A percentile compares a stretch with the other conserved stretches of the same genome.
Conservation (phyloP, 2,329 filamentous ascomycete species). For the Xylaria sp. region DNA sequence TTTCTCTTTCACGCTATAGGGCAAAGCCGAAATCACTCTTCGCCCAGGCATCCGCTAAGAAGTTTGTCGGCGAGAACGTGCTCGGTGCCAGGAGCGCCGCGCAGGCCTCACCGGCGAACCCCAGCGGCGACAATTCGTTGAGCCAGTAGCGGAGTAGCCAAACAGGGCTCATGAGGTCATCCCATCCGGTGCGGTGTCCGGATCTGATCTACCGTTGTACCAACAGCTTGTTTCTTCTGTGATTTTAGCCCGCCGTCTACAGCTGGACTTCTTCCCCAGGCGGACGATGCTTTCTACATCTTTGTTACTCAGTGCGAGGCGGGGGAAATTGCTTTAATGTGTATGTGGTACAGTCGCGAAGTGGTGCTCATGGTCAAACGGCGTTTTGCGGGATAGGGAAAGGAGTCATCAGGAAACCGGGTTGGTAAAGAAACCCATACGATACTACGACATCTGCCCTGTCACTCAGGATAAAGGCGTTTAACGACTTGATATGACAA, state of each 20-base stretch:
- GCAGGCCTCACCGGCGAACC: constrained; percentile 20
- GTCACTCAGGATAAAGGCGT: constrained; percentile 20
- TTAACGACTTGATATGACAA: constrained; percentile 43
- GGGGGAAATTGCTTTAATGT: constrained; percentile 18
- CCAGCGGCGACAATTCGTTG: constrained; percentile 4
- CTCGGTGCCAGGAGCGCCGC: constrained; percentile 51
- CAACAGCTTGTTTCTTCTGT: constrained; percentile 33
- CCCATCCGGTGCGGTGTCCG: constrained; percentile 10
- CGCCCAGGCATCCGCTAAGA: constrained; percentile 73
- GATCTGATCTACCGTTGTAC: constrained; percentile 24
- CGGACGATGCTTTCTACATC: constrained; percentile 3
- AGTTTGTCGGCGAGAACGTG: constrained; percentile 61
- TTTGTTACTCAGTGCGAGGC: not conserved
- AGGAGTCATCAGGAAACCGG: constrained; percentile 24
- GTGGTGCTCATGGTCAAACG: constrained; percentile 29
- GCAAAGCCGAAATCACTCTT: constrained; percentile 76
- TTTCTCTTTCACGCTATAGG: constrained; percentile 51
- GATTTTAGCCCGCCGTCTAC: constrained; percentile 8
- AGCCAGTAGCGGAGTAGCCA: constrained; percentile 5
- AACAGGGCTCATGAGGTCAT: not conserved
- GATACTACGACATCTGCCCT: constrained; percentile 11
- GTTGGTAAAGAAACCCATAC: constrained; percentile 19
- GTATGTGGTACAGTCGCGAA: constrained; percentile 12
- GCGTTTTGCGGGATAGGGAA: constrained; percentile 42
- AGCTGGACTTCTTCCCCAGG: constrained; percentile 14